Evolutionary conservation across 805 yeast genomes (phyloP), one percentile per base, ranked within the genome.

Genomic region (Hanseniaspora osmophila): DNA sequence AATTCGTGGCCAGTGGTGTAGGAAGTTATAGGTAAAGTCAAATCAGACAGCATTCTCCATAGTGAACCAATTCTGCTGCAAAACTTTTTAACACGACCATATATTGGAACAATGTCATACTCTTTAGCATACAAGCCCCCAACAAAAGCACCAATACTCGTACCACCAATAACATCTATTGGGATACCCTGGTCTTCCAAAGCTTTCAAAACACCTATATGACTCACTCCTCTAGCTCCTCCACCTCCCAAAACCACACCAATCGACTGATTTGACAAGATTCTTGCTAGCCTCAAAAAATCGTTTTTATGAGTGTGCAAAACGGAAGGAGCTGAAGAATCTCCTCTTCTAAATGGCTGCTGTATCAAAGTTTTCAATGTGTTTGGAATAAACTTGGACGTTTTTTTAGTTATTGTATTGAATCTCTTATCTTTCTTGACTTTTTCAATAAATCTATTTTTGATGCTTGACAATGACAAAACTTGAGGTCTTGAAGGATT

Each of bases 1-100:
- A 90, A 90, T 61, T 87, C 97, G 62, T 92, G 95, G 0, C 98
- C 98, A 1, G 98, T 92, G 10, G 94, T 84, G 58, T 94, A 90
- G 0, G 96, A 82, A 0, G 96, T 87, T 1, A 85, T 79, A 0
- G 98, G 98, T 61, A 88, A 83, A 0, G 98, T 90, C 54, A 92
- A 63, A 59, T 90, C 98, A 30, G 84, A 64, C 2, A 81, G 49
- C 56, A 83, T 76, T 54, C 96, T 70, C 98, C 98, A 90, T 2
- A 83, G 49, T 2, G 94, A 82, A 0, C 90, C 75, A 50, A 90
- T 69, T 54, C 97, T 70, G 12, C 79, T 80, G 2, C 94, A 74
- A 63, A 90, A 90, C 56, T 79, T 80, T 63, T 90, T 92, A 5
- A 90, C 80, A 45, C 94, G 70, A 1, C 95, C 96, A 60, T 82